Evolutionary conservation across 2,329 filamentous ascomycete genomes (phyloP), one percentile per base, ranked within the genome.

Genomic region (Clonostachys chloroleuca): DNA sequence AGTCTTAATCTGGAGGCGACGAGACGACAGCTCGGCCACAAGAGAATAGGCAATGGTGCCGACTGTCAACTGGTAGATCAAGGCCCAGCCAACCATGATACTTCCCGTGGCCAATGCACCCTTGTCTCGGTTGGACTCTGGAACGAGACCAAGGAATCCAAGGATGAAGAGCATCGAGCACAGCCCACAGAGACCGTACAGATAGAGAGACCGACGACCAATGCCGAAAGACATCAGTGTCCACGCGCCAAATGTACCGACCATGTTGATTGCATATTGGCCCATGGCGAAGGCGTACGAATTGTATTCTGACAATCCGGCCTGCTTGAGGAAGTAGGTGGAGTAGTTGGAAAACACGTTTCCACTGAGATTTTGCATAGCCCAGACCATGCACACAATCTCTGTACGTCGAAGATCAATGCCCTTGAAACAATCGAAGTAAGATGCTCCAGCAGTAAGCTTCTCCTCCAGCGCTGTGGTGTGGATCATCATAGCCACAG

Each of bases 1-100:
- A 1, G 92, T 95, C 73, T 96, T 96, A 72, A 95, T 92, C 60
- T 92, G 87, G 34, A 96, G 76, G 3, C 91, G 80, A 13, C 88
- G 81, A 1, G 89, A 90, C 0, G 89, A 91, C 18, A 96, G 68
- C 64, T 96, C 91, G 1, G 87, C 82, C 5, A 96, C 91, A 12
- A 96, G 79, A 0, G 89, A 94, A 69, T 95, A 96, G 66, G 87
- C 90, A 8, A 95, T 89, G 0, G 91, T 94, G 37, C 91, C 91
- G 43, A 96, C 90, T 0, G 89, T 88, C 43, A 92, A 75, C 63
- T 96, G 89, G 68, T 95, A 96, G 57, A 86, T 80, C 42, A 94
- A 70, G 1, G 91, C 86, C 87, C 87, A 94, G 47, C 84, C 66
- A 34, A 94, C 74, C 86, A 96, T 92, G 66, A 96, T 87, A 50